Percentiles rank a stretch among this genome's conserved stretches.
These are phyloP conservation scores for Acacia concinna DNA, from an alignment of 331 rosid genomes.

Conservation along the genomic window DNA sequence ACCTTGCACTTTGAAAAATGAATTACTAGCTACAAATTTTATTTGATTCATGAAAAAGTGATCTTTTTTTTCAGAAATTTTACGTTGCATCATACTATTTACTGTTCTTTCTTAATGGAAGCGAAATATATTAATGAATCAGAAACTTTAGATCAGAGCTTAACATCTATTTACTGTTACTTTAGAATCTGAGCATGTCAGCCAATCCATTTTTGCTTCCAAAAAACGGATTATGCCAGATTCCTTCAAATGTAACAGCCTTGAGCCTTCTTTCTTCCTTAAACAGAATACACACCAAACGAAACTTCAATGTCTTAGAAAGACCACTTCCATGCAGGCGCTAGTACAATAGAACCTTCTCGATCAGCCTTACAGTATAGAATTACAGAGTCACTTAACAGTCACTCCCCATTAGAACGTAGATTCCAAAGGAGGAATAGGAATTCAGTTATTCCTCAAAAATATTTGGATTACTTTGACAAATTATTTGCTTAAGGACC, in stretches of 20 bases:
- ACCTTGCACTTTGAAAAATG: neutral
- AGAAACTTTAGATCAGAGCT: too few species aligned
- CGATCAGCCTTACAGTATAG: neutral
- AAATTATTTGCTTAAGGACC: conserved; percentile 25
- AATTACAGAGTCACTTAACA: neutral
- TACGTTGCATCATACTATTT: neutral
- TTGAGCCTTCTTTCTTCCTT: too few species aligned
- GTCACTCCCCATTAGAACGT: neutral
- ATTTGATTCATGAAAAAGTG: neutral
- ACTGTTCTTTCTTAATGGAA: too few species aligned
- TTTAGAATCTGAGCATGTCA: too few species aligned
- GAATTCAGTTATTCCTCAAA: conserved; percentile 1
- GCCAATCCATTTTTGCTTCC: too few species aligned
- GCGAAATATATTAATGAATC: too few species aligned
- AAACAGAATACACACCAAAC: too few species aligned
- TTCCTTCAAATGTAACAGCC: too few species aligned
- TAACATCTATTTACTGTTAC: too few species aligned
- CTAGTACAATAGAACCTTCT: neutral
- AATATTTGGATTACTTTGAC: conserved; percentile 17
- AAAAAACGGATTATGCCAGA: too few species aligned
- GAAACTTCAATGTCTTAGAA: neutral
- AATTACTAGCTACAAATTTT: neutral
- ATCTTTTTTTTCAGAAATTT: too few species aligned
- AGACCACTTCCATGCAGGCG: neutral
- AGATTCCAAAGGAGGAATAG: neutral